phyloP scores from a whole-genome alignment of 2,329 filamentous ascomycete species.

The Hansfordia pulvinata region DNA sequence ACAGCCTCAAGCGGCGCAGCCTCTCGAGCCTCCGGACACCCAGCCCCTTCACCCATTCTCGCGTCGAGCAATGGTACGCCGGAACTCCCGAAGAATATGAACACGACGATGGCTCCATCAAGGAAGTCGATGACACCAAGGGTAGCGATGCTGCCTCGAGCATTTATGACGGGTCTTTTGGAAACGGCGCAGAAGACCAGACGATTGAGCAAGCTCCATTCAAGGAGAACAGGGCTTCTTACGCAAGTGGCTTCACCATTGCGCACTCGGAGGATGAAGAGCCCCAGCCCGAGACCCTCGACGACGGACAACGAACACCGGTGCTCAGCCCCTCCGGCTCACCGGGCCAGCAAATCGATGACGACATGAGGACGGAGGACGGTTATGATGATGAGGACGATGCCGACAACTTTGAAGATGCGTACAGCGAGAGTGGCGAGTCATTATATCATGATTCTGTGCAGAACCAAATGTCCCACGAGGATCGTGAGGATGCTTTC shows the following conservation, averaged over 20 bases:
- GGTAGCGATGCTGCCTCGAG: too few species aligned
- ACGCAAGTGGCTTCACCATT: too few species aligned
- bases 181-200: too few species aligned
- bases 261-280: not conserved
- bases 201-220: too few species aligned
- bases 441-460: slow-evolving; percentile 49
- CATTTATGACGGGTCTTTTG: too few species aligned
- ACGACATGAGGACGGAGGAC: slow-evolving; percentile 13
- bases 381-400: slow-evolving; percentile 22
- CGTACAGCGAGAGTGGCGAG: slow-evolving; percentile 48
- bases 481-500: slow-evolving; percentile 88
- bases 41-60: slow-evolving; percentile 66
- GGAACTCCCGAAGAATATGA: slow-evolving; percentile 16
- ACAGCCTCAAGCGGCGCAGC: slow-evolving; percentile 65
- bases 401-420: slow-evolving; percentile 4
- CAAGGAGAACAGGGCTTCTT: too few species aligned
- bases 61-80: slow-evolving; percentile 37
- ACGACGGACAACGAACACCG: slow-evolving; percentile 5
- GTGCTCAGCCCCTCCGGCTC: slow-evolving; percentile 1
- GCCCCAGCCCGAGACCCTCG: slow-evolving; percentile 4
- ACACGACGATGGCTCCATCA: too few species aligned
- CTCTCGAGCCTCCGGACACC: slow-evolving; percentile 61
- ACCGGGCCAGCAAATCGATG: slow-evolving; percentile 5
- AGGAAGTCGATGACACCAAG: slow-evolving; percentile 1
- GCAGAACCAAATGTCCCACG: slow-evolving; percentile 58